phyloP scores from a whole-genome alignment of 352 stramenopile genomes.

The Pythium graminicola region DNA sequence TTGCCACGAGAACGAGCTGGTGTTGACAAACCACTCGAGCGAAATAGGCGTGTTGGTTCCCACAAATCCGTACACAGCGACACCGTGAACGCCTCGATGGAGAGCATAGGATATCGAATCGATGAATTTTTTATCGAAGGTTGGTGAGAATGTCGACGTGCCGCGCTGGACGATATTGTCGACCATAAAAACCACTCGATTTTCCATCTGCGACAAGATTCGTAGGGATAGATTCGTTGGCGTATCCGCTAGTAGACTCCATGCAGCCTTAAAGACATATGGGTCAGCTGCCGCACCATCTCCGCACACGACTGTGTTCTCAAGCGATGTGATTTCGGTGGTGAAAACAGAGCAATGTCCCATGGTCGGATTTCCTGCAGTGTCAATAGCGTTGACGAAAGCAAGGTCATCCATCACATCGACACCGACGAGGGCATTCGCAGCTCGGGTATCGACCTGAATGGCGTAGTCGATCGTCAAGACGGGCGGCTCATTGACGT shows the following conservation, averaged over 20 bases:
- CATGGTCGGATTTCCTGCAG: not conserved
- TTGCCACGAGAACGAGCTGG: conserved; percentile 9
- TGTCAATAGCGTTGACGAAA: conserved; percentile 7
- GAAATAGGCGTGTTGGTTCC: not conserved
- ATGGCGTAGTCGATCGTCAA: conserved; percentile 26
- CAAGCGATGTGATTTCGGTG: not conserved
- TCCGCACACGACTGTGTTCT: conserved; percentile 11
- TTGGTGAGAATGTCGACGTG: conserved; percentile 8
- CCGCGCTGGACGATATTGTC: conserved; percentile 7
- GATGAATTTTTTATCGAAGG: conserved; percentile 8
- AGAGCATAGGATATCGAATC: conserved; percentile 2
- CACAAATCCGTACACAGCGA: conserved; percentile 15
- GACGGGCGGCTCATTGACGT: conserved; percentile 42
- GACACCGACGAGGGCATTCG: conserved; percentile 1
- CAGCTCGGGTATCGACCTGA: conserved; percentile 8
- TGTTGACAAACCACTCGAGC: conserved; percentile 7
- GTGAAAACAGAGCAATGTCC: conserved; percentile 10
- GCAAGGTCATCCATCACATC: not conserved
- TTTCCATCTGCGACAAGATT: conserved; percentile 12
- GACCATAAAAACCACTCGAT: conserved; percentile 17
- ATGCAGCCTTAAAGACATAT: conserved; percentile 9
- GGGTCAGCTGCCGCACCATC: not conserved
- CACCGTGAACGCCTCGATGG: conserved; percentile 9
- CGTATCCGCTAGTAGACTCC: conserved; percentile 15
- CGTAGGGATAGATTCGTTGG: conserved; percentile 10